phyloP scores from a whole-genome alignment of 768 basidiomycete species.

The Pholiota molesta region DNA sequence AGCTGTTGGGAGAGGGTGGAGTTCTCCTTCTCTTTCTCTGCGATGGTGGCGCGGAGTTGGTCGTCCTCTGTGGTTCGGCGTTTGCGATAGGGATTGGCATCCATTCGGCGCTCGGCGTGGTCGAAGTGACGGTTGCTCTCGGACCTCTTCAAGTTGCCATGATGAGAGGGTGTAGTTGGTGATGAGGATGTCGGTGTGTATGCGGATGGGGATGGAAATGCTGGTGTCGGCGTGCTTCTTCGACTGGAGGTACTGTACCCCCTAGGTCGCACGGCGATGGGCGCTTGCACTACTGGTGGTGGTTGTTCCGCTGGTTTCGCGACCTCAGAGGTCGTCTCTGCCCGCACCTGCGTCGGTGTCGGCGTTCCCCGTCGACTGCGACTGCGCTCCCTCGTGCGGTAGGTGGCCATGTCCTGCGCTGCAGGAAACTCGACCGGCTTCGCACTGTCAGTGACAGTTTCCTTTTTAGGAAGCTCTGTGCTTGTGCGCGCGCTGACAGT shows the following conservation, averaged over 20 bases:
- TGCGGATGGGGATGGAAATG: neutral
- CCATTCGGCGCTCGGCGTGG: neutral
- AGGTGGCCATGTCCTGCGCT: neutral
- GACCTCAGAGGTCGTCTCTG: neutral
- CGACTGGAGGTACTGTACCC: neutral
- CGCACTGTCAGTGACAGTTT: neutral
- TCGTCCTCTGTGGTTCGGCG: slow-evolving; percentile 2
- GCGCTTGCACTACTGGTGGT: neutral
- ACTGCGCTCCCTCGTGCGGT: neutral
- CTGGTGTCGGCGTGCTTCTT: neutral
- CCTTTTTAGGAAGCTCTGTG: neutral
- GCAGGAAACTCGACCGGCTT: neutral
- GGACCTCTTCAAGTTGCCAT: neutral
- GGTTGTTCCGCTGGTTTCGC: neutral
- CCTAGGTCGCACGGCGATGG: neutral
- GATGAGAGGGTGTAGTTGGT: neutral
- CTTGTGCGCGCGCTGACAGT: neutral
- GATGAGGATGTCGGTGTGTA: neutral
- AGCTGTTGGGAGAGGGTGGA: neutral
- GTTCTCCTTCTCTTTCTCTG: neutral
- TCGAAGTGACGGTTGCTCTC: slow-evolving; percentile 1
- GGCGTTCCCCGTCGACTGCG: neutral
- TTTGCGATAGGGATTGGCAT: neutral
- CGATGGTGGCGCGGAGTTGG: neutral
- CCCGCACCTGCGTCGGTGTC: neutral